A percentile compares a stretch with the other conserved stretches of the same genome.
phyloP scores from a whole-genome alignment of 1,284 basidiomycete genomes.

The Heterobasidion parviporum region DNA sequence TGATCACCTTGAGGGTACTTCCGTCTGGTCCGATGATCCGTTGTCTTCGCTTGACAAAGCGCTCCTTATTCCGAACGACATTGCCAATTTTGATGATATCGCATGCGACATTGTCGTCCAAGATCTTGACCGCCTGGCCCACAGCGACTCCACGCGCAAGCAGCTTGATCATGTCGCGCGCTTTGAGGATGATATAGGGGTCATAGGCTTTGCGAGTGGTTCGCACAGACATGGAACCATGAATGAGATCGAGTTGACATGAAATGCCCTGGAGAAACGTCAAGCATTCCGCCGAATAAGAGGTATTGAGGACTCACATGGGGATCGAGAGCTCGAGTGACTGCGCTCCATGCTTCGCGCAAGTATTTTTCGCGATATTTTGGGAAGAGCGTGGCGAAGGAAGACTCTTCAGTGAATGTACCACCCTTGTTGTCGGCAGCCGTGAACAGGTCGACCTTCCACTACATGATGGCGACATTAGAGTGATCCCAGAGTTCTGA shows the following conservation, averaged over 20 bases:
- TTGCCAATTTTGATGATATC: constrained; percentile 99
- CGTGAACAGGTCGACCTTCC: constrained; percentile 83
- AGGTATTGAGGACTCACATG: constrained; percentile 42
- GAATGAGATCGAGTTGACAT: constrained; percentile 91
- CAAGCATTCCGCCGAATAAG: not conserved
- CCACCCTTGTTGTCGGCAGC: constrained; percentile 71
- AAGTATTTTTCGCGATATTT: constrained; percentile 98
- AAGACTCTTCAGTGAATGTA: constrained; percentile 91
- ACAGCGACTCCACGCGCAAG: constrained; percentile 86
- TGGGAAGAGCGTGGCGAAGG: constrained; percentile 96
- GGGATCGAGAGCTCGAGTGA: constrained; percentile 81
- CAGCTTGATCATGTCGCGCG: constrained; percentile 92
- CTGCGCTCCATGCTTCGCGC: constrained; percentile 89
- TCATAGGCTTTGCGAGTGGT: constrained; percentile 98
- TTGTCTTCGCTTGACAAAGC: constrained; percentile 94
- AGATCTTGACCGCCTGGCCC: constrained; percentile 81
- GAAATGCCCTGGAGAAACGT: constrained; percentile 60
- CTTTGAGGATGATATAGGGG: constrained; percentile 94
- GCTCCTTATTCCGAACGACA: constrained; percentile 91
- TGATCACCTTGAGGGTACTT: constrained; percentile 83
- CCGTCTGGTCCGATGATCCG: constrained; percentile 96
- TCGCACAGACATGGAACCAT: constrained; percentile 95
- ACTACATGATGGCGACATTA: constrained; percentile 35
- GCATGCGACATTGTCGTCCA: constrained; percentile 88
- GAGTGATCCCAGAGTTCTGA: constrained; percentile 1